Percentiles rank a stretch among this genome's conserved stretches.
Evolutionary conservation across 1,284 basidiomycete species (phyloP).

Genomic region (Ustilago curta): DNA sequence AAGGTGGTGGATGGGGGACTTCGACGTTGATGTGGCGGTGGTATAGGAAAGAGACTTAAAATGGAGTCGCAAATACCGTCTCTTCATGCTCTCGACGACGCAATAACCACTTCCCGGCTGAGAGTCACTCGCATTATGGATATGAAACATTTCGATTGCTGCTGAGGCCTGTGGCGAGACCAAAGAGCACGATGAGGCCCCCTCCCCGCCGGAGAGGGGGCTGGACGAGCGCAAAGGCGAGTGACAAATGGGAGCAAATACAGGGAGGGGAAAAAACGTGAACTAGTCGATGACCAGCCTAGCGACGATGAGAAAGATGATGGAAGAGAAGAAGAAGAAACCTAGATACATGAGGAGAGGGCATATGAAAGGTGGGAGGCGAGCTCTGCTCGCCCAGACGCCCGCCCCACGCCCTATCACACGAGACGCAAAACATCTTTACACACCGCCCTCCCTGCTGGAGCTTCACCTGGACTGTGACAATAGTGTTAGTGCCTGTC

Average conservation of each 20-base stretch:
- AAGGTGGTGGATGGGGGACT: too few species aligned
- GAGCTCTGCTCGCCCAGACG: conserved; percentile 11
- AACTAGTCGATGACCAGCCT: conserved; percentile 1
- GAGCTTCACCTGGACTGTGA: too few species aligned
- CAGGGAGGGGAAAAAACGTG: neutral
- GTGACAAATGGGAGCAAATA: neutral
- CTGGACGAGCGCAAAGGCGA: conserved; percentile 6
- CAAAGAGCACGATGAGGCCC: conserved; percentile 6
- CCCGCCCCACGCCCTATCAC: conserved; percentile 1
- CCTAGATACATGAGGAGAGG: neutral
- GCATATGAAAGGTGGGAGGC: conserved; percentile 6
- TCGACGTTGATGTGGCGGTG: too few species aligned
- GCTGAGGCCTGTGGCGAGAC: conserved; percentile 6
- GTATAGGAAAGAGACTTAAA: too few species aligned
- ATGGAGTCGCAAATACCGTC: too few species aligned
- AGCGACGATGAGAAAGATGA: conserved; percentile 5
- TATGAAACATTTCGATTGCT: neutral
- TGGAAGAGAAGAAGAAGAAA: conserved; percentile 1
- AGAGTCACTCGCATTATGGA: neutral
- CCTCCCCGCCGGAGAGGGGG: conserved; percentile 3
- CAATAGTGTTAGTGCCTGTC: too few species aligned
- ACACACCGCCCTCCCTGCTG: too few species aligned
- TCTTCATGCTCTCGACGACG: too few species aligned
- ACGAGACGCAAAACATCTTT: neutral
- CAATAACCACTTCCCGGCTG: too few species aligned